phyloP scores from a whole-genome alignment of 768 basidiomycete genomes.

The Cyclocybe aegerita region DNA sequence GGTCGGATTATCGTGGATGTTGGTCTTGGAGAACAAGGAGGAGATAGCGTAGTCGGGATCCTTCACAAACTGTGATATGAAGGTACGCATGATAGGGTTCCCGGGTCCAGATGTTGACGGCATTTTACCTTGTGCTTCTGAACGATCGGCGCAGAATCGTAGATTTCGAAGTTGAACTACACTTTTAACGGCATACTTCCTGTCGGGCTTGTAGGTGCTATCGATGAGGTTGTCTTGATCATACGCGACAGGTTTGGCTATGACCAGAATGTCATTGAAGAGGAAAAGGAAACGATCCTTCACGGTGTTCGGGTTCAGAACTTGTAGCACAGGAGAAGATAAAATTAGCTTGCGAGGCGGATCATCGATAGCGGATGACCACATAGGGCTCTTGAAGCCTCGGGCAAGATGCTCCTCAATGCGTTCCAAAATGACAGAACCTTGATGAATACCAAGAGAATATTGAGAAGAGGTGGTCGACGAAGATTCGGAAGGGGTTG shows the following conservation, averaged over 20 bases:
- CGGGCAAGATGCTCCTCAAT: conserved; percentile 71
- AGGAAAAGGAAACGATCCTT: conserved; percentile 96
- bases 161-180: conserved; percentile 77
- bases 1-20: conserved; percentile 60
- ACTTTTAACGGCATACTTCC: conserved; percentile 86
- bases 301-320: conserved; percentile 90
- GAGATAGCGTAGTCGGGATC: conserved; percentile 81
- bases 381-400: conserved; percentile 56
- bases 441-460: conserved; percentile 48
- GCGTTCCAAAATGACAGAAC: conserved; percentile 59
- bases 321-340: conserved; percentile 87
- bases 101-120: conserved; percentile 37
- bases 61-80: conserved; percentile 76
- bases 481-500: conserved; percentile 70
- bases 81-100: conserved; percentile 66
- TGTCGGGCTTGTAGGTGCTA: conserved; percentile 53
- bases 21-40: conserved; percentile 63
- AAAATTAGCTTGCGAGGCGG: conserved; percentile 85
- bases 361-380: conserved; percentile 72
- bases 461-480: conserved; percentile 73
- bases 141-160: conserved; percentile 68
- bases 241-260: conserved; percentile 84
- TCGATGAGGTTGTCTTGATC: conserved; percentile 67
- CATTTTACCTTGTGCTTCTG: conserved; percentile 51
- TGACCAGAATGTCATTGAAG: conserved; percentile 93